phyloP scores from a whole-genome alignment of 768 basidiomycete genomes.

The Tulasnella sp. region DNA sequence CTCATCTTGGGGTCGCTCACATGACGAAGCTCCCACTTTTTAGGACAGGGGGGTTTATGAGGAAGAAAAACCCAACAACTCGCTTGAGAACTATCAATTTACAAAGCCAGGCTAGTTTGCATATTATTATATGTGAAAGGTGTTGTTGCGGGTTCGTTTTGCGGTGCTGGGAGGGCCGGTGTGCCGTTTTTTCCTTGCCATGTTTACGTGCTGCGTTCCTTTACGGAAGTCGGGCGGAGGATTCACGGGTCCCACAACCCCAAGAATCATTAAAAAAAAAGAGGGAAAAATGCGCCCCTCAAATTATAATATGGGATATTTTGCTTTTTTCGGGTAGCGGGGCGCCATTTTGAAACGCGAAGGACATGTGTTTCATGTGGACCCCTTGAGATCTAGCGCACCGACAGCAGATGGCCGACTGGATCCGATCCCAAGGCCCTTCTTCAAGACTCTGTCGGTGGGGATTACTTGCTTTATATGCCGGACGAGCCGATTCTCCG shows the following conservation, averaged over 20 bases:
- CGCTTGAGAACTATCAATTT: neutral
- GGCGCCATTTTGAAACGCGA: neutral
- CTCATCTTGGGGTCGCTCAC: neutral
- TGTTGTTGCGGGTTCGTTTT: neutral
- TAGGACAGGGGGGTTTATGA: neutral
- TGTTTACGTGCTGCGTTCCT: neutral
- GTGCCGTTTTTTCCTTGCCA: neutral
- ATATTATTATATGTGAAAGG: neutral
- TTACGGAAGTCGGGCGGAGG: neutral
- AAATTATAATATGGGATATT: neutral
- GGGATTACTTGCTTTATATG: neutral
- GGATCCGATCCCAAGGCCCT: neutral
- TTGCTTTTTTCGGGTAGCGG: neutral
- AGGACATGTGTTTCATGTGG: neutral
- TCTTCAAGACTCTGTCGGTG: neutral
- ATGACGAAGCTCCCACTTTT: slow-evolving; percentile 1
- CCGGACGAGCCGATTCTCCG: neutral
- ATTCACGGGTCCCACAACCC: slow-evolving; percentile 1
- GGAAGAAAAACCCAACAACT: neutral
- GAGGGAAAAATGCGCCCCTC: neutral
- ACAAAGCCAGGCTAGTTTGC: neutral
- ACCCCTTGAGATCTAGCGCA: neutral
- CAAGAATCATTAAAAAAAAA: neutral
- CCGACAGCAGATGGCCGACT: neutral
- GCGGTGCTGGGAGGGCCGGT: neutral